Base-by-base conservation (phyloP, 345 rosid genomes). In the Geranium rotundifolium region DNA sequence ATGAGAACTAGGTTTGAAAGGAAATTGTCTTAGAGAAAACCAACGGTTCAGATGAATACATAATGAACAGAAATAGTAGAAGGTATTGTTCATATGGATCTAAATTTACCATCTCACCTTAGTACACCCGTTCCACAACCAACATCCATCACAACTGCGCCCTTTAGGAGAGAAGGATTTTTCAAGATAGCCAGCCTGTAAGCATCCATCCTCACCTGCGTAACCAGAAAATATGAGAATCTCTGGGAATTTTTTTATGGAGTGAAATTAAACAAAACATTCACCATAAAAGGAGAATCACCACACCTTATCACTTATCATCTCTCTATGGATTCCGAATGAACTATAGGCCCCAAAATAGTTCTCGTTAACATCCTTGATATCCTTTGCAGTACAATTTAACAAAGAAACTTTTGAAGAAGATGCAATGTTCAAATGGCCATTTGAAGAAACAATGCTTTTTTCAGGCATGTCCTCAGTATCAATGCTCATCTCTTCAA, bases 61-160 rank as follows among this genome's bases (percentile, higher is more conserved):
- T 23, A 34, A 34, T 2, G 17, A 20, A 4, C 17, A 59, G 17
- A 59, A 59, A n/a, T 1, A 58, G n/a, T 27, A 27, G 23, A 18
- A 27, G 14, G 7, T 5, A 34, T 8, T 34, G 10, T 34, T 34
- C 41, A 1, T 8, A 15, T 18, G 58, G 57, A 37, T 17, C 15
- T 17, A 31, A 37, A 59, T 7, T 30, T 16, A 39, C 58, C 4
- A 18, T 17, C 70, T 58, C 66, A 87, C 99, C 99, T 92, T 69
- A 92, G 68, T 66, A 92, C 77, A 69, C 99, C 99, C 57, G 97
- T 93, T 60, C 99, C 99, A 77, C 96, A 90, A 63, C 99, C 99
- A 64, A 90, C 90, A 81, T 90, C 99, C 97, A 93, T 93, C 17
- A 90, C 97, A 73, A 85, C 84, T 37, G 91, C 83, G 73, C 79